A percentile compares a stretch with the other conserved stretches of the same genome.
These are phyloP conservation scores for Amanita rubescens DNA, from an alignment of 768 basidiomycete genomes.

Conservation along the genomic window DNA sequence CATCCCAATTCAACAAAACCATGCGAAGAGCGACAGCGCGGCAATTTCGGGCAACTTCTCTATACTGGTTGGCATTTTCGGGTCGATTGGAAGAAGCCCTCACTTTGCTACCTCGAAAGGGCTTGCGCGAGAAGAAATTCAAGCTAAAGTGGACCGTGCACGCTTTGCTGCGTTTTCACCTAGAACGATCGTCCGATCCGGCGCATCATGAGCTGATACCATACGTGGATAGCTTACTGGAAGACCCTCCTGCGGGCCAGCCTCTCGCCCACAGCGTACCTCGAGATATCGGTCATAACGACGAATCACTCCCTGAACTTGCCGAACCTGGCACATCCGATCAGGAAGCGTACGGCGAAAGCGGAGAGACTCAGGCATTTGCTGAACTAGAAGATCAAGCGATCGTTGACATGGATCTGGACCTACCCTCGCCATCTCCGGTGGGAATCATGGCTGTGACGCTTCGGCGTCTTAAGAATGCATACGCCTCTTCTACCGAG, in stretches of 20 bases:
- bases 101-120: slow-evolving; percentile 30
- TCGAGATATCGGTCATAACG: neutral
- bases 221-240: neutral
- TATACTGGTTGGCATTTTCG: slow-evolving; percentile 33
- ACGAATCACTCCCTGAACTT: neutral
- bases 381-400: neutral
- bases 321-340: too few species aligned
- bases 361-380: too few species aligned
- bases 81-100: slow-evolving; percentile 35
- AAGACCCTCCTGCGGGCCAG: neutral
- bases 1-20: slow-evolving; percentile 3
- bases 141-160: slow-evolving; percentile 31
- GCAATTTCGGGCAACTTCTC: slow-evolving; percentile 27
- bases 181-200: slow-evolving; percentile 11
- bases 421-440: neutral
- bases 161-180: slow-evolving; percentile 21
- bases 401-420: neutral
- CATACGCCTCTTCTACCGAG: neutral
- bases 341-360: too few species aligned
- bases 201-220: neutral
- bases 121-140: slow-evolving; percentile 20
- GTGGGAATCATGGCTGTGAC: neutral
- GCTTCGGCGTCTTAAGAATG: neutral
- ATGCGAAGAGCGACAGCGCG: slow-evolving; percentile 6
- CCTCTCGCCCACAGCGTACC: neutral